Evolutionary conservation across 192 early-diverging fungal species (phyloP).

Genomic region (Backusella liffmaniae): DNA sequence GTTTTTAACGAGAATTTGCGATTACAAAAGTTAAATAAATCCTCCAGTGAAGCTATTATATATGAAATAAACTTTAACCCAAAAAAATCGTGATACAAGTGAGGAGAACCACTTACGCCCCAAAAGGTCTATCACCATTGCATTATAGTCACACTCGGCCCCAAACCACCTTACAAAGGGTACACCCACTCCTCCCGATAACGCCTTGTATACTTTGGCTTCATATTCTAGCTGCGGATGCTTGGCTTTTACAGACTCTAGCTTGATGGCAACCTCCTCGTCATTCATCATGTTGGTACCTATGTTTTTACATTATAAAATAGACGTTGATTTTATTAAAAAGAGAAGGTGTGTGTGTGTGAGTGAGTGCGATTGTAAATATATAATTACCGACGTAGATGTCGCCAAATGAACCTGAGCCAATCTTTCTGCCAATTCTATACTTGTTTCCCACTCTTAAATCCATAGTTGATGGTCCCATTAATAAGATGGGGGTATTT

Average conservation of each 20-base stretch:
- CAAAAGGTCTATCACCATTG: constrained; percentile 86
- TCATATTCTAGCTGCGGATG: constrained; percentile 99
- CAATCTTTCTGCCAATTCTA: constrained; percentile 93
- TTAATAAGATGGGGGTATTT: neutral
- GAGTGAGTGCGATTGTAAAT: no score
- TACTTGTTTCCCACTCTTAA: constrained; percentile 91
- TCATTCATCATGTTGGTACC: constrained; percentile 84
- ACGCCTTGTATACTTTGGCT: constrained; percentile 89
- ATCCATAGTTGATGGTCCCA: constrained; percentile 38
- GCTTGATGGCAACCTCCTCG: constrained; percentile 97
- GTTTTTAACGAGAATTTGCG: constrained; percentile 88
- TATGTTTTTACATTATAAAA: constrained; percentile 14
- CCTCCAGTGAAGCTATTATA: constrained; percentile 66
- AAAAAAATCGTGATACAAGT: constrained; percentile 1
- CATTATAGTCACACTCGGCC: constrained; percentile 79
- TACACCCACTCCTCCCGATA: constrained; percentile 91
- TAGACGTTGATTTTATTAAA: no score
- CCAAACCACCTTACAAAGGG: constrained; percentile 86
- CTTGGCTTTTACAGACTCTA: constrained; percentile 90
- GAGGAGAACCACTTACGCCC: constrained; percentile 48
- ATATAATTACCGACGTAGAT: constrained; percentile 78
- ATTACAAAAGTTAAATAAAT: constrained; percentile 89
- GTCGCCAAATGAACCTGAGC: constrained; percentile 96
- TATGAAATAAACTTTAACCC: neutral
- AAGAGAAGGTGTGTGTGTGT: no score